Evolutionary conservation across 495 filamentous ascomycete species (phyloP), one percentile per base, ranked within the genome.

Genomic region (Talaromyces trachyspermus): DNA sequence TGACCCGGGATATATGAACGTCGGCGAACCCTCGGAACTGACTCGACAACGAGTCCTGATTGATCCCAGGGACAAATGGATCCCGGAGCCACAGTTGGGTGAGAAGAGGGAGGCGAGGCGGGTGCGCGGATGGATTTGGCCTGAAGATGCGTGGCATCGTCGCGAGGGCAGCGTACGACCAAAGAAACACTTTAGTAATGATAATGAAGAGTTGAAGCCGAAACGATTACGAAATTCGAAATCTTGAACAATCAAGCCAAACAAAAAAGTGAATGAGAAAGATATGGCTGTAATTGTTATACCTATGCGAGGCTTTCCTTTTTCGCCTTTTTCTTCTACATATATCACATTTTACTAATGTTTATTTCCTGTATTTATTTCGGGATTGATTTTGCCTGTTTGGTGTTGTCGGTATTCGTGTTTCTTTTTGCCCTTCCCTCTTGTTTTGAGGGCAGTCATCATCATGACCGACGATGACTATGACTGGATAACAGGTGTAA

Each of bases 41-140:
- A 89, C 84, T 2, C 63, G 89, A 26, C 77, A 85, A 62, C 84
- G 85, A 56, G 75, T 79, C 40, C 69, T 85, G 42, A 60, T 77
- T 0, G 73, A 69, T 11, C 65, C 75, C 1, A 79, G 85, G 49
- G 89, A 96, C 62, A 69, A 74, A 52, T 95, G 89, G 89, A 92
- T 96, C 60, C 88, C 88, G 8, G 82, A 83, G 69, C 83, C 85
- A 29, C 84, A 89, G 55, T 70, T 85, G 50, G 79, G 82, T 3
- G 89, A 96, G 76, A 84, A 81, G 71, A 71, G 89, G 17, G 84
- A 86, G 66, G 88, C 88, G 41, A 95, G 90, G 71, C 69, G 86
- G 35, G 72, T 79, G 5, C 68, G 89, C 14, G 89, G 89, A 0
- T 96, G 89, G 88, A 79, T 94, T 1, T 80, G 77, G 70, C 89